Base-by-base conservation (phyloP, 2,329 filamentous ascomycete genomes). In the Trichoderma afroharzianum region DNA sequence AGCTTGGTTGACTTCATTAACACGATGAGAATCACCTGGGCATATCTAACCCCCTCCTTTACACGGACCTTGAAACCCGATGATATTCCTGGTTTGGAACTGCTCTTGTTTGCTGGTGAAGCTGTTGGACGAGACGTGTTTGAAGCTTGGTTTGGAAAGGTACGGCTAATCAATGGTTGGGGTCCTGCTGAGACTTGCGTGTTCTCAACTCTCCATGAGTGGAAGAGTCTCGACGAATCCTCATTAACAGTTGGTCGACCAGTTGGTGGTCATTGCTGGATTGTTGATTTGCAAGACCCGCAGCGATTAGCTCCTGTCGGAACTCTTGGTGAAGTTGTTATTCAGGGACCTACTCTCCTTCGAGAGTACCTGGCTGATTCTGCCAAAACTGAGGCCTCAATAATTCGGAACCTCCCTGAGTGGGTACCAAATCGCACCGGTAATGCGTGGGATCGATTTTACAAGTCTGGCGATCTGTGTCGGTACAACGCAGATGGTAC, bases 301-400 rank as follows among this genome's bases (percentile, higher is more conserved):
- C 64, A 70, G 39, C 28, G 43, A 28, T 18, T 73, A 7, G 72
- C 70, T 50, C 67, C 73, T 14, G 6, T 68, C 15, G 71, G 73
- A 24, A 55, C 53, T 14, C n/a, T 72, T 21, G 72, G 73, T 15
- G 73, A 74, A 47, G 59, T 74, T 24, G 70, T 74, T 6, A 73
- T 74, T 33, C 70, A 76, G n/a, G 73, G 75, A 1, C 85, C 85
- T 3, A 72, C 74, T 3, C 62, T 88, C 8, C 84, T 83, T 28
- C 79, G 82, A 30, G 85, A 85, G 50, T 88, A 88, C 68, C 68
- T 75, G 5, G 68, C 71, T 3, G 73, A 75, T 28, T 28, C 62
- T 2, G 55, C 57, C 18, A 73, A 70, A 53, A 75, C 74, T 1
- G 70, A 72, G 33, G 61, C 64, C 2, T 59, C 71, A 1, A 30